Percentiles rank a stretch among this genome's conserved stretches.
phyloP scores from a whole-genome alignment of 2,329 filamentous ascomycete genomes.

The Curvularia hawaiiensis region DNA sequence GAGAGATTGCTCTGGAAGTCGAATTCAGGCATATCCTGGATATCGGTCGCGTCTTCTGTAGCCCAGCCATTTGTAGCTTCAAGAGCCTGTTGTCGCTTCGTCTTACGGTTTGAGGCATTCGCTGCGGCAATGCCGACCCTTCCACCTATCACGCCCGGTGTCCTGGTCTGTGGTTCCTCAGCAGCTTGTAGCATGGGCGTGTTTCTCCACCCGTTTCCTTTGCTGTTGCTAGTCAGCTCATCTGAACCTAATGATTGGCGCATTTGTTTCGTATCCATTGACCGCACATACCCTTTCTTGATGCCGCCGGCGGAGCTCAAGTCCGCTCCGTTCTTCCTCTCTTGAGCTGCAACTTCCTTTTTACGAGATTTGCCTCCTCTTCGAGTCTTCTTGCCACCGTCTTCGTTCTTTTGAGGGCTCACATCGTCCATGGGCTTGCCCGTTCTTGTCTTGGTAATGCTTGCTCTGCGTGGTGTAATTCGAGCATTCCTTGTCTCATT shows the following conservation, averaged over 20 bases:
- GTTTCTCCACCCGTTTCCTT: conserved; percentile 70
- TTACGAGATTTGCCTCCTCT: conserved; percentile 52
- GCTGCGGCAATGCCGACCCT: conserved; percentile 45
- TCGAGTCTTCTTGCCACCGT: conserved; percentile 53
- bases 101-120: conserved; percentile 48
- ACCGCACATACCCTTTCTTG: conserved; percentile 44
- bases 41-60: conserved; percentile 93
- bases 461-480: conserved; percentile 38
- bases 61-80: conserved; percentile 83
- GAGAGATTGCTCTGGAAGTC: conserved; percentile 89
- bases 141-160: conserved; percentile 47
- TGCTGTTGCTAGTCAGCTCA: conserved; percentile 40
- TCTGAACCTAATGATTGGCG: background rate
- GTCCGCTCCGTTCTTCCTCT: conserved; percentile 38
- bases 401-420: conserved; percentile 37
- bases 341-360: conserved; percentile 52
- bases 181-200: conserved; percentile 69
- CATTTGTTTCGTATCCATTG: conserved; percentile 18
- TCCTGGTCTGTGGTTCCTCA: conserved; percentile 48
- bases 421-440: conserved; percentile 49
- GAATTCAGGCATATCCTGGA: conserved; percentile 91
- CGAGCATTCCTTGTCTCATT: conserved; percentile 39
- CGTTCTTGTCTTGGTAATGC: conserved; percentile 48
- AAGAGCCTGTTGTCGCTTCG: conserved; percentile 55
- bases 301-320: conserved; percentile 32